These are phyloP conservation scores for Ophiostoma himal-ulmi DNA, from an alignment of 2,329 filamentous ascomycete species.

Conservation along the genomic window DNA sequence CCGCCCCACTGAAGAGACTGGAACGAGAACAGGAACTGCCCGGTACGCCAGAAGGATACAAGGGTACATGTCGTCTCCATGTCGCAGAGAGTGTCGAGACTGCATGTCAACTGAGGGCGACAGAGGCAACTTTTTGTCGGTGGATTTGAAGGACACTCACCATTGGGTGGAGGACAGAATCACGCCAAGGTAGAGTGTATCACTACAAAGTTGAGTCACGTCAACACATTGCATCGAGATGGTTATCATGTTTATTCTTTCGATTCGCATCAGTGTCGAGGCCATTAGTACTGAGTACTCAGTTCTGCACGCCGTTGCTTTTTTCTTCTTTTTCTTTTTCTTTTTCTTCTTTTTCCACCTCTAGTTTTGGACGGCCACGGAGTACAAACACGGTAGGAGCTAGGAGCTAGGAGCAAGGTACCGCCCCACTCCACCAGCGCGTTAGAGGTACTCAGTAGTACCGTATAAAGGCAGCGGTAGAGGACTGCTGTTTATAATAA, in stretches of 20 bases:
- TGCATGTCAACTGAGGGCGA: no score
- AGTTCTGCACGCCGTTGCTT: no score
- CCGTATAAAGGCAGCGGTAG: background rate
- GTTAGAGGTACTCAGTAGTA: background rate
- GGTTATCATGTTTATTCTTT: no score
- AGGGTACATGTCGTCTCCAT: background rate
- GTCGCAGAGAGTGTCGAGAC: no score
- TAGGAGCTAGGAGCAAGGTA: conserved; percentile 2
- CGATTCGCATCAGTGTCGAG: no score
- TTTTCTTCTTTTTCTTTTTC: background rate
- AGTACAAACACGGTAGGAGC: background rate
- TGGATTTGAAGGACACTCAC: no score
- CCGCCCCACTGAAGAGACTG: background rate
- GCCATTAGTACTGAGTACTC: background rate
- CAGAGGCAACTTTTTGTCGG: no score
- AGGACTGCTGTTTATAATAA: no score
- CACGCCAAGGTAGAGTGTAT: no score
- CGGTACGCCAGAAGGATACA: background rate
- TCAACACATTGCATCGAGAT: no score
- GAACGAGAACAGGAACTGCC: conserved; percentile 8
- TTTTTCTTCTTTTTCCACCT: conserved; percentile 2
- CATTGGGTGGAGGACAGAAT: no score
- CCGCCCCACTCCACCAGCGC: conserved; percentile 14
- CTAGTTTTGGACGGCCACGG: background rate
- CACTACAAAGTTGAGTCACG: no score